Evolutionary conservation across 2,329 filamentous ascomycete species (phyloP).

Genomic region (Orbilia brochopaga): DNA sequence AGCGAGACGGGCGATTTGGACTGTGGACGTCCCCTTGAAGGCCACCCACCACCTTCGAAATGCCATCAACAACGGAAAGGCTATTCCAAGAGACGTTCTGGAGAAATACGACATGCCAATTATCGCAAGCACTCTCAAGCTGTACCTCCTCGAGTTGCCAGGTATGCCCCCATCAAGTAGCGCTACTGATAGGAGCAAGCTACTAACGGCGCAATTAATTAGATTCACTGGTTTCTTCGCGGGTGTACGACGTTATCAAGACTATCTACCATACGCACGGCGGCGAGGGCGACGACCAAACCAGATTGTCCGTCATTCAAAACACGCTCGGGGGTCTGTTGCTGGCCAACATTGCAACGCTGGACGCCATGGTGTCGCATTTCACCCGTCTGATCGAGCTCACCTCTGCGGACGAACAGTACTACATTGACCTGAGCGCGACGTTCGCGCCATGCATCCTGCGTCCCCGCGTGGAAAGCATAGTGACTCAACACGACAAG

Average conservation of each 20-base stretch:
- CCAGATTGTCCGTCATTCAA: constrained; percentile 87
- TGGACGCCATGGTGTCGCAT: constrained; percentile 97
- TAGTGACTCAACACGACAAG: constrained; percentile 92
- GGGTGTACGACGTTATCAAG: constrained; percentile 98
- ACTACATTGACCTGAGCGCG: constrained; percentile 75
- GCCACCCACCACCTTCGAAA: constrained; percentile 84
- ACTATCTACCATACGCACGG: constrained; percentile 89
- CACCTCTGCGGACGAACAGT: constrained; percentile 91
- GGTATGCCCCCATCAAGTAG: constrained; percentile 64
- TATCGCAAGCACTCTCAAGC: constrained; percentile 86
- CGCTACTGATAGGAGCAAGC: not conserved
- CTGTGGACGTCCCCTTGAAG: constrained; percentile 84
- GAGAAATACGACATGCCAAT: constrained; percentile 92
- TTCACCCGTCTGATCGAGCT: constrained; percentile 96
- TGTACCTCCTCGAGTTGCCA: constrained; percentile 93
- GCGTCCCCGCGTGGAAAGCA: constrained; percentile 83
- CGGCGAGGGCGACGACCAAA: constrained; percentile 75
- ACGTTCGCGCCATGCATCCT: constrained; percentile 83
- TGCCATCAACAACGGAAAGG: constrained; percentile 84
- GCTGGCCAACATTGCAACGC: constrained; percentile 96
- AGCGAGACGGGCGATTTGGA: constrained; percentile 88
- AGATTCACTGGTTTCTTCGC: constrained; percentile 98
- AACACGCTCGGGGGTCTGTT: constrained; percentile 93
- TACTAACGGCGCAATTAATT: constrained; percentile 14
- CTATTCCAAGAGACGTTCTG: constrained; percentile 75